A percentile compares a stretch with the other conserved stretches of the same genome.
These are phyloP conservation scores for Malus hybrid DNA, from an alignment of 331 rosid genomes.

Conservation along the genomic window DNA sequence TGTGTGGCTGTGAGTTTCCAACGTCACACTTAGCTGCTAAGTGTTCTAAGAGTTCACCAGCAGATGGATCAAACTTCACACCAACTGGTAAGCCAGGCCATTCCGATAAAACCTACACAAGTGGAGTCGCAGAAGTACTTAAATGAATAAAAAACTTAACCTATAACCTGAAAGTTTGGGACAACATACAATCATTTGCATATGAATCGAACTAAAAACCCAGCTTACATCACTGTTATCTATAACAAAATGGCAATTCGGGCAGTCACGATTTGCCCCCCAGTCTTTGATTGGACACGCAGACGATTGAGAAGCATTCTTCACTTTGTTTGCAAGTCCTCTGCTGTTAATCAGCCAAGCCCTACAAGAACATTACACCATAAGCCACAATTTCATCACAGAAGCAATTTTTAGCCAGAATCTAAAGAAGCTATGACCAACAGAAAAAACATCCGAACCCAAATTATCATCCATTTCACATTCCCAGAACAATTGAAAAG, in stretches of 20 bases:
- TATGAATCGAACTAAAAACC: conserved; percentile 4
- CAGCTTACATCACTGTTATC: conserved; percentile 81
- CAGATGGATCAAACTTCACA: conserved; percentile 89
- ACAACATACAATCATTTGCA: neutral
- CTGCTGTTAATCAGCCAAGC: conserved; percentile 66
- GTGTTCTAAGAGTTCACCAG: conserved; percentile 58
- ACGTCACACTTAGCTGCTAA: conserved; percentile 68
- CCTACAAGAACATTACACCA: conserved; percentile 32
- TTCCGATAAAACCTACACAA: conserved; percentile 53
- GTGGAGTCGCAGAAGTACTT: neutral
- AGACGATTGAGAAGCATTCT: conserved; percentile 35
- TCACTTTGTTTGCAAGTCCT: conserved; percentile 82
- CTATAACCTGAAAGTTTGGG: neutral
- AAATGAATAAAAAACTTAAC: neutral
- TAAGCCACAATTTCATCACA: conserved; percentile 5
- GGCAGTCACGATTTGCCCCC: conserved; percentile 79
- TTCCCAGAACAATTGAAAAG: neutral
- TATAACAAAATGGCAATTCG: conserved; percentile 51
- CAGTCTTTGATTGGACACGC: conserved; percentile 58
- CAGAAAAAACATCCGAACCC: neutral
- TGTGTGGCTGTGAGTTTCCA: conserved; percentile 50
- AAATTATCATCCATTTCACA: neutral
- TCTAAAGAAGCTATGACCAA: neutral
- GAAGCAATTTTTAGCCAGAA: neutral
- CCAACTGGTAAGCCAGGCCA: conserved; percentile 97